These are phyloP conservation scores for Nemophila menziesii DNA, from an alignment of 257 asterid genomes.

Conservation along the genomic window DNA sequence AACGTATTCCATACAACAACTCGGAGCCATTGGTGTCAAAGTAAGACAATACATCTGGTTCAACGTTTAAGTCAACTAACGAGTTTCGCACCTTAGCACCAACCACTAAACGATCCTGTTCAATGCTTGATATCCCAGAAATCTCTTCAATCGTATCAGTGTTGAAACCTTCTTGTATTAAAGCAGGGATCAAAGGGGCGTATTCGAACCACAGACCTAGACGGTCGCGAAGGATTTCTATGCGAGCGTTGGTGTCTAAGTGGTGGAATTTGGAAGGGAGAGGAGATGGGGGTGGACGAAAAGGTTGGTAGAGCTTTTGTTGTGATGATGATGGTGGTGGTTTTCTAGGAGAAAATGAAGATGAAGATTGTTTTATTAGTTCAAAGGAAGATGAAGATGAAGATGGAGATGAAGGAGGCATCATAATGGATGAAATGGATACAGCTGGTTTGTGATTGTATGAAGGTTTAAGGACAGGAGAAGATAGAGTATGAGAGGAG, in stretches of 20 bases:
- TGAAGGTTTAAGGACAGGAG: constrained; percentile 6
- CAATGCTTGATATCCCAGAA: constrained; percentile 66
- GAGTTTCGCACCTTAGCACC: constrained; percentile 76
- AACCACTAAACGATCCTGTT: constrained; percentile 64
- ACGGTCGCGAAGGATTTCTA: constrained; percentile 53
- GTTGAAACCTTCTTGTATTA: constrained; percentile 55
- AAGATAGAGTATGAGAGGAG: too few species aligned
- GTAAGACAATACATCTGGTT: constrained; percentile 34
- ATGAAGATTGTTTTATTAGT: too few species aligned
- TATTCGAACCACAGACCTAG: constrained; percentile 74
- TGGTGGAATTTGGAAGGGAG: constrained; percentile 45
- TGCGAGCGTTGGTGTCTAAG: constrained; percentile 44
- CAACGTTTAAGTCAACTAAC: constrained; percentile 27
- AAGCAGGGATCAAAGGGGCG: constrained; percentile 51
- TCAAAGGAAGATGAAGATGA: too few species aligned
- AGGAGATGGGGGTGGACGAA: constrained; percentile 62
- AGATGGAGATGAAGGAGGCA: too few species aligned
- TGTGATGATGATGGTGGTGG: constrained; percentile 37
- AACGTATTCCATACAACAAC: constrained; percentile 53
- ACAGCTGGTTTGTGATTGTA: constrained; percentile 17
- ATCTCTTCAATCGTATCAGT: constrained; percentile 59
- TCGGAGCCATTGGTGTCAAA: constrained; percentile 50
- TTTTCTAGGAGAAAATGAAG: too few species aligned
- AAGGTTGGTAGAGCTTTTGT: constrained; percentile 71
- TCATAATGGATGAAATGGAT: constrained; percentile 44